These are phyloP conservation scores for Cutaneotrichosporon sp. DNA, from an alignment of 1,284 basidiomycete species.

Conservation along the genomic window DNA sequence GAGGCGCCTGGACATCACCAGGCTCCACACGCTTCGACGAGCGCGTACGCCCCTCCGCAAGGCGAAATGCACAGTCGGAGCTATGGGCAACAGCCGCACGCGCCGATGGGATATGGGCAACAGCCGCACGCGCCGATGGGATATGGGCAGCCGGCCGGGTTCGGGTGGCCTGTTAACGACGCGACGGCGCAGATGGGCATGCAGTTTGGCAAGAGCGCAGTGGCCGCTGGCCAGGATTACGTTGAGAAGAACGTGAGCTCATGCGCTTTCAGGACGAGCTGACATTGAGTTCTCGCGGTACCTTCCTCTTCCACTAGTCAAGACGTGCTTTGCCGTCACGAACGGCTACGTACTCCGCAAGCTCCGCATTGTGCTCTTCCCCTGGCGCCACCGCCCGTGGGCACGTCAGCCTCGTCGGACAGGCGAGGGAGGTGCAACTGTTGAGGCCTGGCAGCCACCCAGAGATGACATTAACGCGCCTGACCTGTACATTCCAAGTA, in stretches of 20 bases:
- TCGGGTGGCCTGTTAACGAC: slow-evolving; percentile 66
- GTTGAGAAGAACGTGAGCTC: slow-evolving; percentile 83
- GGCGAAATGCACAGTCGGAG: slow-evolving; percentile 12
- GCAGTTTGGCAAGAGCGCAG: slow-evolving; percentile 89
- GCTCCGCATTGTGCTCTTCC: slow-evolving; percentile 85
- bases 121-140: slow-evolving; percentile 25
- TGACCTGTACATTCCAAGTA: slow-evolving; percentile 93
- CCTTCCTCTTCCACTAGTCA: slow-evolving; percentile 73
- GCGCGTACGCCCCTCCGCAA: slow-evolving; percentile 12
- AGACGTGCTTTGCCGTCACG: slow-evolving; percentile 95
- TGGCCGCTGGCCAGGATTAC: slow-evolving; percentile 91
- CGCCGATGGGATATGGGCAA: slow-evolving; percentile 22
- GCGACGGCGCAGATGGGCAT: slow-evolving; percentile 94
- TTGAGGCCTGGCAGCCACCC: slow-evolving; percentile 78
- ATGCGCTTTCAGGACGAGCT: background rate
- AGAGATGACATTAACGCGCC: slow-evolving; percentile 94
- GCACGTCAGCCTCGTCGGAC: slow-evolving; percentile 62
- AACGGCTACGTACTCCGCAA: slow-evolving; percentile 95
- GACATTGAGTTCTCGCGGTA: slow-evolving; percentile 66
- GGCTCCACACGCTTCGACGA: slow-evolving; percentile 22
- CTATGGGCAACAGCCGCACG: slow-evolving; percentile 17
- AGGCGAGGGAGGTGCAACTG: slow-evolving; percentile 55
- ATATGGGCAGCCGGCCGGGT: slow-evolving; percentile 23
- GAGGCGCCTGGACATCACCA: slow-evolving; percentile 29
- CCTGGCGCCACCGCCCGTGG: slow-evolving; percentile 89